These are phyloP conservation scores for Asterochloris sp. DNA, from an alignment of 139 green algal species.

Conservation along the genomic window DNA sequence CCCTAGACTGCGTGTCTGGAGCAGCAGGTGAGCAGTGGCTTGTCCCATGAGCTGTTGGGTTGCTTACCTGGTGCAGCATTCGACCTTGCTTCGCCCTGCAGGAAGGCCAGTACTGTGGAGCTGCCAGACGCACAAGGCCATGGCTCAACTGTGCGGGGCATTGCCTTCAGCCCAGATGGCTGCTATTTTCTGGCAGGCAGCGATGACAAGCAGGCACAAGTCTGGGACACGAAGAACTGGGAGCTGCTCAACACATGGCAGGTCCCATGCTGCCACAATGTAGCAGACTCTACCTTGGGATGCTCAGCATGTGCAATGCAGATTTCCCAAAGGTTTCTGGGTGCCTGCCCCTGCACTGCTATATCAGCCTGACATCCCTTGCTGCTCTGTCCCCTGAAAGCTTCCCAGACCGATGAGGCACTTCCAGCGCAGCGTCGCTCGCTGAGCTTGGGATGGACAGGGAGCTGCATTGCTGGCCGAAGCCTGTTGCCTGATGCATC, in stretches of 20 bases:
- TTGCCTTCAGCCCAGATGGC: background rate
- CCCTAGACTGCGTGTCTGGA: too few relatives aligned
- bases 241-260: background rate
- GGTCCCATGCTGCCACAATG: background rate
- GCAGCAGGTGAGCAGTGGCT: too few relatives aligned
- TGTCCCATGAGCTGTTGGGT: too few relatives aligned
- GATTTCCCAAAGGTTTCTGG: background rate
- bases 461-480: too few relatives aligned
- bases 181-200: background rate
- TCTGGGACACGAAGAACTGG: conserved; percentile 1
- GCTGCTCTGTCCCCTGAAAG: background rate
- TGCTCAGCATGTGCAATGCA: background rate
- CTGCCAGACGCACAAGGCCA: background rate
- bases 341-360: background rate
- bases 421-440: background rate
- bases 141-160: background rate
- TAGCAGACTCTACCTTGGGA: background rate
- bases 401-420: background rate
- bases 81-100: too few relatives aligned
- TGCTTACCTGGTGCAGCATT: too few relatives aligned
- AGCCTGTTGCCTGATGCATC: background rate
- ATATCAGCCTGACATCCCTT: background rate
- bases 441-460: background rate
- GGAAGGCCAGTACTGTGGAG: too few relatives aligned
- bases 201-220: background rate